A percentile compares a stretch with the other conserved stretches of the same genome.
phyloP scores from a whole-genome alignment of 1,139 yeast genomes.

The Torulaspora pretoriensis region DNA sequence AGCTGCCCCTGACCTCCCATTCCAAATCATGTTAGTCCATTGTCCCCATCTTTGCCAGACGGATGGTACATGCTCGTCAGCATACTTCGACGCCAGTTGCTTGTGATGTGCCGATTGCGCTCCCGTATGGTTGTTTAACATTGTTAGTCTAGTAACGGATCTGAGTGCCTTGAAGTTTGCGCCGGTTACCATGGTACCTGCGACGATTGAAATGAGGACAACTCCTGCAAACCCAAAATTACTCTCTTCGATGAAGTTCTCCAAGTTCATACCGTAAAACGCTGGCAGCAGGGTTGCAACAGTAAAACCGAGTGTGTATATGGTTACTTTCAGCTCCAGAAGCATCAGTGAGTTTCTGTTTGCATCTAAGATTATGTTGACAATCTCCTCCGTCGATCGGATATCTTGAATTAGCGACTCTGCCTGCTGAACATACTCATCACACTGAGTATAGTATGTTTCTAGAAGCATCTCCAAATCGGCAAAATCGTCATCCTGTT shows the following conservation, averaged over 20 bases:
- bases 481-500: slow-evolving; percentile 47
- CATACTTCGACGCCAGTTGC: slow-evolving; percentile 22
- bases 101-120: slow-evolving; percentile 21
- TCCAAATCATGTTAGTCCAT: slow-evolving; percentile 19
- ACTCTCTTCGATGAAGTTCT: slow-evolving; percentile 82
- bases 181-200: slow-evolving; percentile 42
- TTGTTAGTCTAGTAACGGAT: slow-evolving; percentile 44
- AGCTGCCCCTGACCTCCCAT: slow-evolving; percentile 18
- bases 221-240: slow-evolving; percentile 45
- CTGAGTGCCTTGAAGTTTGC: slow-evolving; percentile 41
- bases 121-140: slow-evolving; percentile 37
- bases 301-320: slow-evolving; percentile 81
- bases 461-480: slow-evolving; percentile 90
- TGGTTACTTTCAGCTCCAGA: slow-evolving; percentile 76
- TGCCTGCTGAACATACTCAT: slow-evolving; percentile 92
- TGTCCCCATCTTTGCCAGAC: slow-evolving; percentile 21
- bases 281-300: slow-evolving; percentile 77
- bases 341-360: slow-evolving; percentile 92
- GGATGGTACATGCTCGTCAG: slow-evolving; percentile 24
- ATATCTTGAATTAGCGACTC: slow-evolving; percentile 80
- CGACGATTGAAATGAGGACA: slow-evolving; percentile 39
- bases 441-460: slow-evolving; percentile 90
- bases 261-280: slow-evolving; percentile 91
- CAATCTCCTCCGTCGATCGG: slow-evolving; percentile 91
- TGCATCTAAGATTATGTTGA: slow-evolving; percentile 89